phyloP scores from a whole-genome alignment of 345 rosid genomes.

The Syzygium oleosum region DNA sequence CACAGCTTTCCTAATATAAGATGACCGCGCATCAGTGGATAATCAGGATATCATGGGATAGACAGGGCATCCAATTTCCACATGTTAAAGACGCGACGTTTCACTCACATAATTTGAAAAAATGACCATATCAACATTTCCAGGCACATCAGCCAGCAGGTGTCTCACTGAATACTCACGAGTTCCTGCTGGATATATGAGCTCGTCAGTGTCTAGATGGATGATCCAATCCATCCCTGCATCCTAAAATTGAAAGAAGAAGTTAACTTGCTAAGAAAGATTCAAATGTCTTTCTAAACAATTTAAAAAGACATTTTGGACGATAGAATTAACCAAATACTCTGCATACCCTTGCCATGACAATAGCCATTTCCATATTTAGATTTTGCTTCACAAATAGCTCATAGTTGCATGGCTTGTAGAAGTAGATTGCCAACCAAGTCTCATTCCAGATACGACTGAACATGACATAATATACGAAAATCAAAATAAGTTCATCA shows the following conservation, averaged over 20 bases:
- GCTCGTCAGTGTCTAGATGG: conserved; percentile 90
- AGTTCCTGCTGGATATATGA: conserved; percentile 74
- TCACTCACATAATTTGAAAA: conserved; percentile 91
- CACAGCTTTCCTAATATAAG: conserved; percentile 77
- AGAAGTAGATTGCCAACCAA: conserved; percentile 87
- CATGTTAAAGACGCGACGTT: background rate
- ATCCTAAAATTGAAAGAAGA: conserved; percentile 33
- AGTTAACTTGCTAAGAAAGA: background rate
- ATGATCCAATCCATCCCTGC: conserved; percentile 84
- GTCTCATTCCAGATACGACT: conserved; percentile 99
- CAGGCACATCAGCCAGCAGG: conserved; percentile 57
- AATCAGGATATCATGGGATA: background rate
- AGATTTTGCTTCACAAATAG: conserved; percentile 93
- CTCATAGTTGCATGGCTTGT: conserved; percentile 89
- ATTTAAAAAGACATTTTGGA: background rate
- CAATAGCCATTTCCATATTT: conserved; percentile 97
- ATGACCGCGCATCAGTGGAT: background rate
- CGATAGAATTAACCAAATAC: background rate
- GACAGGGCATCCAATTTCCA: background rate
- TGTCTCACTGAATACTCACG: conserved; percentile 75
- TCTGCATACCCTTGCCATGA: conserved; percentile 74
- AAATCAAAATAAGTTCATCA: background rate
- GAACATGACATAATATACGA: background rate
- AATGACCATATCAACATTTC: conserved; percentile 61
- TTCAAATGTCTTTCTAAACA: background rate